Evolutionary conservation across 257 asterid species (phyloP), one percentile per base, ranked within the genome.

Genomic region (Ligustrum vulgare): DNA sequence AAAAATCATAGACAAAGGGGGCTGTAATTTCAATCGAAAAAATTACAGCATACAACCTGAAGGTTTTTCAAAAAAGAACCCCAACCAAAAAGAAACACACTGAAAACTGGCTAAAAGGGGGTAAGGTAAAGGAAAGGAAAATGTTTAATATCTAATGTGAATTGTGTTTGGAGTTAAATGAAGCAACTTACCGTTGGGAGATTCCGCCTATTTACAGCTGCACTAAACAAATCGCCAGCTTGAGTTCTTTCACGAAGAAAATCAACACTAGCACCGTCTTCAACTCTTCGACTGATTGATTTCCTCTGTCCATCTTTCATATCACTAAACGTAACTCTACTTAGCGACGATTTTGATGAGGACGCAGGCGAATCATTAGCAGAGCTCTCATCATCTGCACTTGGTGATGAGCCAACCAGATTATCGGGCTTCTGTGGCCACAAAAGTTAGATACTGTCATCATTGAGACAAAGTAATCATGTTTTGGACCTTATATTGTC

Each of bases 151-250:
- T 49, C 62, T 70, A 31, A 49, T 28, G 12, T 56, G 23, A 31
- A 67, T 36, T 56, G 12, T 73, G 75, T 75, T 74, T 37, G 5
- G 79, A 47, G 66, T 20, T 58, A 66, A 76, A 41, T 66, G 70
- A 77, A 78, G 65, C 32, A 47, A 75, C 93, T 88, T 81, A 91
- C 96, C 86, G 81, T 84, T 20, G 90, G 96, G 72, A 89, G 91
- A 77, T 78, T 85, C 18, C 80, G 87, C 67, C 77, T 82, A 77
- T 91, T 89, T 76, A 64, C 80, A 69, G 91, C 90, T 78, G 89
- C 90, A 75, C 89, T 86, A 81, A 91, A 86, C 80, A 91, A 85
- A 75, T 90, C 94, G 41, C 97, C 97, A 31, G 97, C 97, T 81
- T 91, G 96, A 70, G 95, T 86, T 86, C 86, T 84, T 81, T 75